These are phyloP conservation scores for Xylaria castorea DNA, from an alignment of 495 filamentous ascomycete species.

Conservation along the genomic window DNA sequence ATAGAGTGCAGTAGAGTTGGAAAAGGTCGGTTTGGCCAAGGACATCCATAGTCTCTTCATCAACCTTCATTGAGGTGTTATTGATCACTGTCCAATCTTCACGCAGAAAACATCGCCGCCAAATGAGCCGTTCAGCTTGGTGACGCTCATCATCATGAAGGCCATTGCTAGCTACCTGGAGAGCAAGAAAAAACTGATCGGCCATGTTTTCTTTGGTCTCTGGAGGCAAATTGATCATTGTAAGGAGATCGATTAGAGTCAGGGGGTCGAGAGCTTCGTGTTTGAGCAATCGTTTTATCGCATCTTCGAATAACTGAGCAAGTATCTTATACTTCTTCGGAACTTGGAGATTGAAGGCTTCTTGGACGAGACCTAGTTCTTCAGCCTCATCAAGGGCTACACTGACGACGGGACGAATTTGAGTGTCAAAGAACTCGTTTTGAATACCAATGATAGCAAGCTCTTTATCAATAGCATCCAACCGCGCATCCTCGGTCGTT, in stretches of 20 bases:
- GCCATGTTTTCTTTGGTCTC: constrained; percentile 47
- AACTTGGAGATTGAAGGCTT: constrained; percentile 64
- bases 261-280: constrained; percentile 70
- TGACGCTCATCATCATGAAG: constrained; percentile 59
- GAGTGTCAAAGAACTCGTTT: constrained; percentile 66
- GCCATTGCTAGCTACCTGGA: constrained; percentile 68
- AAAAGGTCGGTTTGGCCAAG: constrained; percentile 60
- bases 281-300: constrained; percentile 68
- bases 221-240: constrained; percentile 63
- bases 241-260: constrained; percentile 81
- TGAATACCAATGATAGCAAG: constrained; percentile 74
- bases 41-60: constrained; percentile 51
- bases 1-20: constrained; percentile 53
- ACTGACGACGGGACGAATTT: constrained; percentile 60
- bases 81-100: constrained; percentile 77
- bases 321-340: constrained; percentile 68
- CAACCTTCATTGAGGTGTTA: constrained; percentile 59
- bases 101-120: constrained; percentile 79
- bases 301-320: constrained; percentile 66
- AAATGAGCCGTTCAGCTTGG: constrained; percentile 73
- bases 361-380: constrained; percentile 74
- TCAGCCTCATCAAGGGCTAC: constrained; percentile 79
- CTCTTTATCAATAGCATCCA: constrained; percentile 62
- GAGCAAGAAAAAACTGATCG: constrained; percentile 72
- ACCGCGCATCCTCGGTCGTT: constrained; percentile 41